A percentile compares a stretch with the other conserved stretches of the same genome.
Evolutionary conservation across 2,329 filamentous ascomycete species (phyloP).

Genomic region (Stagonosporopsis cucurbitacearum): DNA sequence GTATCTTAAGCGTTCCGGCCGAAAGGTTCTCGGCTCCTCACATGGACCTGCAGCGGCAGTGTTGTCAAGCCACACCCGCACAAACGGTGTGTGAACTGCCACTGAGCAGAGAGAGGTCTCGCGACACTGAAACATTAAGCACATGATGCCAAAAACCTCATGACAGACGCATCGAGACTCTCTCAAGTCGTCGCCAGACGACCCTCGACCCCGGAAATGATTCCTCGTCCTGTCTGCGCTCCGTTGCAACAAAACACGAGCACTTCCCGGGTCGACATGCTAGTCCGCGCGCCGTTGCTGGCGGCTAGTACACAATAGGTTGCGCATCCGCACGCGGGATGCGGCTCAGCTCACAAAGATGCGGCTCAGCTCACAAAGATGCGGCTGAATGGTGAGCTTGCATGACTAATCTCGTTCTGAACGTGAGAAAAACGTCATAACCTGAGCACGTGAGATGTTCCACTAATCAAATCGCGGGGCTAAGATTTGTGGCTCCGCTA

Average conservation of each 20-base stretch:
- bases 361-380: constrained; percentile 5
- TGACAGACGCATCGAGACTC: constrained; percentile 4
- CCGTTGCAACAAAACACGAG: not conserved
- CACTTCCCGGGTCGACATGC: not conserved
- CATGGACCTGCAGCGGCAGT: not conserved
- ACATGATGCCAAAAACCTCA: not conserved
- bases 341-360: constrained; percentile 2
- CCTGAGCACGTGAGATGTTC: constrained; percentile 5
- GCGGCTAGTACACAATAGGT: constrained; percentile 12
- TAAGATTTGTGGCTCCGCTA: constrained; percentile 14
- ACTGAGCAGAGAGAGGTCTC: not conserved
- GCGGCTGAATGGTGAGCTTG: constrained; percentile 18
- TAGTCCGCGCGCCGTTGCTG: constrained; percentile 1
- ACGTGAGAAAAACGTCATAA: not conserved
- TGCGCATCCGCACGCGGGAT: constrained; percentile 5
- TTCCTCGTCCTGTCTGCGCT: constrained; percentile 1
- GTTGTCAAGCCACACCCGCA: not conserved
- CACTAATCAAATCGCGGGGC: constrained; percentile 22
- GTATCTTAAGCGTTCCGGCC: not conserved
- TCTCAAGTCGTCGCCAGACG: not conserved
- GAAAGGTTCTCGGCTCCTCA: not conserved
- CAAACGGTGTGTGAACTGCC: not conserved
- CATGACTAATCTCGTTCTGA: constrained; percentile 1
- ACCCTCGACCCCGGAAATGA: not conserved
- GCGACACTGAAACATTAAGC: not conserved